Percentiles rank a stretch among this genome's conserved stretches.
phyloP scores from a whole-genome alignment of 2,329 filamentous ascomycete genomes.

The Calonectria ilicicola region DNA sequence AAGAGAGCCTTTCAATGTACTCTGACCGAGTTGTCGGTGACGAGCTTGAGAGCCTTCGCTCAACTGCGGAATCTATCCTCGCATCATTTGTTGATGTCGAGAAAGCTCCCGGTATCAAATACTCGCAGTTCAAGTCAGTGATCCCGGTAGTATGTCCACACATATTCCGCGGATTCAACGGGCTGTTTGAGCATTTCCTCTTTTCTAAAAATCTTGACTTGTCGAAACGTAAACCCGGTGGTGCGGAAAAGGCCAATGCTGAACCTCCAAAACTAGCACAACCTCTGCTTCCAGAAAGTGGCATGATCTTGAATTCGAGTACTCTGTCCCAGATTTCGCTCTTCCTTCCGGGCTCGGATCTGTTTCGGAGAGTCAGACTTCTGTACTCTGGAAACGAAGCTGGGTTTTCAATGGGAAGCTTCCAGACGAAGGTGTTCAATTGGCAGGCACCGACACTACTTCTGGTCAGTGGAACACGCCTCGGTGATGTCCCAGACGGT shows the following conservation, averaged over 20 bases:
- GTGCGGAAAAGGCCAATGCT: conserved; percentile 20
- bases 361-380: conserved; percentile 75
- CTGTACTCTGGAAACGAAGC: conserved; percentile 78
- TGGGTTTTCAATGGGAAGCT: conserved; percentile 83
- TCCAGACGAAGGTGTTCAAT: conserved; percentile 81
- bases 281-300: conserved; percentile 63
- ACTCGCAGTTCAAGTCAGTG: conserved; percentile 69
- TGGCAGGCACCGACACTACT: conserved; percentile 82
- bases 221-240: conserved; percentile 59
- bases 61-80: conserved; percentile 73
- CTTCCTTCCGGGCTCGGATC: conserved; percentile 72
- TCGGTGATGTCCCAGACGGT: conserved; percentile 60
- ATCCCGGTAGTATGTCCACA: conserved; percentile 72
- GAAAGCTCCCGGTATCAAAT: conserved; percentile 71
- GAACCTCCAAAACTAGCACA: conserved; percentile 48
- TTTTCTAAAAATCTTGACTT: conserved; percentile 80
- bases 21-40: conserved; percentile 66
- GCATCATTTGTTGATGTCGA: conserved; percentile 75
- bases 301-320: conserved; percentile 74
- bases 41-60: conserved; percentile 69
- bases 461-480: conserved; percentile 74
- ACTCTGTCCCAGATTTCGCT: conserved; percentile 78
- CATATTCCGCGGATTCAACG: conserved; percentile 75
- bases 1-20: conserved; percentile 74
- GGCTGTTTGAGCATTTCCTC: conserved; percentile 80